Percentiles rank a stretch among this genome's conserved stretches.
These are phyloP conservation scores for Colletotrichum ledebouriae DNA, from an alignment of 2,329 filamentous ascomycete genomes.

Conservation along the genomic window DNA sequence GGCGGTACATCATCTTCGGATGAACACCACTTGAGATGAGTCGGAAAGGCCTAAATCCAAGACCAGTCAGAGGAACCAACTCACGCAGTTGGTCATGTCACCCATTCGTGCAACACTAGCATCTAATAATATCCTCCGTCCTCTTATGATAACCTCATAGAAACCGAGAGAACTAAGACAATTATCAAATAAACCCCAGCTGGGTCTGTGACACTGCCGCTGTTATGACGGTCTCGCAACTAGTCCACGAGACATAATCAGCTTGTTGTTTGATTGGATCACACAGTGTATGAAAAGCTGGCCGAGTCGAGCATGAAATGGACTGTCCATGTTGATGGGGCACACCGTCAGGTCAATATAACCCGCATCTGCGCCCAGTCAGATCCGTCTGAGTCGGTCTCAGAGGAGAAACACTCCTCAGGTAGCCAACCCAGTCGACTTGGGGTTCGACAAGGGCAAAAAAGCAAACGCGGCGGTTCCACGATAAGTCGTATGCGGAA, in stretches of 20 bases:
- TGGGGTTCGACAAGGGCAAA: not conserved
- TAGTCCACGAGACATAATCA: constrained; percentile 3
- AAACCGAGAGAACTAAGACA: too few relatives aligned
- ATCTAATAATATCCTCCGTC: constrained; percentile 37
- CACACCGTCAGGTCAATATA: too few relatives aligned
- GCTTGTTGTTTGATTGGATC: constrained; percentile 3
- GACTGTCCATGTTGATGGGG: too few relatives aligned
- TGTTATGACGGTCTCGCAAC: constrained; percentile 17
- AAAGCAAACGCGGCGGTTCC: constrained; percentile 36
- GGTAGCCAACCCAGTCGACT: constrained; percentile 5
- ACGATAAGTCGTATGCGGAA: constrained; percentile 21
- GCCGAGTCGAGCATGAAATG: not conserved
- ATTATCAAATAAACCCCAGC: too few relatives aligned
- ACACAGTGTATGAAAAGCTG: not conserved
- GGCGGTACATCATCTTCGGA: constrained; percentile 1
- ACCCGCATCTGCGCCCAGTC: too few relatives aligned
- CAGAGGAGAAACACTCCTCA: not conserved
- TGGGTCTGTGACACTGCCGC: constrained; percentile 17
- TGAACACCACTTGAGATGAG: constrained; percentile 8
- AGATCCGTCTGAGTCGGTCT: not conserved
- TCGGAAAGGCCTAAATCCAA: constrained; percentile 15
- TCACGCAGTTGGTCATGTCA: constrained; percentile 1
- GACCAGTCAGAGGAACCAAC: constrained; percentile 26
- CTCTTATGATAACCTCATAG: too few relatives aligned
- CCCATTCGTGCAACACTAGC: constrained; percentile 12